These are phyloP conservation scores for Collariella sp. DNA, from an alignment of 495 filamentous ascomycete genomes.

Conservation along the genomic window DNA sequence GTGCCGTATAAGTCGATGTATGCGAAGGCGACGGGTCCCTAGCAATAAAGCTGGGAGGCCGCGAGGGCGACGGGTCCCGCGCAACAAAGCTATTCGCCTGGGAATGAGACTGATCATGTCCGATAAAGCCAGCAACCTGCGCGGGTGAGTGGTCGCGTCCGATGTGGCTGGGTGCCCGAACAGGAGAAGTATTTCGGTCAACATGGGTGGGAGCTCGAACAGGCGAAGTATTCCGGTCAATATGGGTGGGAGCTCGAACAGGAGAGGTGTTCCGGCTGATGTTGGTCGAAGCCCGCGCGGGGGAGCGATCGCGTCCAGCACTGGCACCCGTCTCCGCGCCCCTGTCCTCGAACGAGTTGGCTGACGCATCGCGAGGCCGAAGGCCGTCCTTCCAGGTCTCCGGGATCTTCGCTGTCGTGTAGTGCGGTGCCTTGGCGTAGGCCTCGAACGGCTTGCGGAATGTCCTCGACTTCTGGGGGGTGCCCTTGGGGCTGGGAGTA, in stretches of 20 bases:
- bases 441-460: slow-evolving; percentile 66
- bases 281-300: background rate
- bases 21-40: background rate
- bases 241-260: background rate
- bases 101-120: background rate
- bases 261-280: background rate
- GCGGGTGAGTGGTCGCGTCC: background rate
- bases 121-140: background rate
- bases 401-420: slow-evolving; percentile 43
- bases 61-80: background rate
- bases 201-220: background rate
- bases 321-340: background rate
- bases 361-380: slow-evolving; percentile 7
- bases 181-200: background rate
- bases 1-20: background rate
- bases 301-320: background rate
- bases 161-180: background rate
- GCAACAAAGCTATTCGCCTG: background rate
- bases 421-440: slow-evolving; percentile 51
- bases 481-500: slow-evolving; percentile 44
- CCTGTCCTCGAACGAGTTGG: slow-evolving; percentile 15
- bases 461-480: slow-evolving; percentile 50
- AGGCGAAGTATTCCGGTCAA: background rate
- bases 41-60: background rate
- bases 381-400: slow-evolving; percentile 36